Conservation (phyloP, 305 asterid species). For the Rubia occidens region DNA sequence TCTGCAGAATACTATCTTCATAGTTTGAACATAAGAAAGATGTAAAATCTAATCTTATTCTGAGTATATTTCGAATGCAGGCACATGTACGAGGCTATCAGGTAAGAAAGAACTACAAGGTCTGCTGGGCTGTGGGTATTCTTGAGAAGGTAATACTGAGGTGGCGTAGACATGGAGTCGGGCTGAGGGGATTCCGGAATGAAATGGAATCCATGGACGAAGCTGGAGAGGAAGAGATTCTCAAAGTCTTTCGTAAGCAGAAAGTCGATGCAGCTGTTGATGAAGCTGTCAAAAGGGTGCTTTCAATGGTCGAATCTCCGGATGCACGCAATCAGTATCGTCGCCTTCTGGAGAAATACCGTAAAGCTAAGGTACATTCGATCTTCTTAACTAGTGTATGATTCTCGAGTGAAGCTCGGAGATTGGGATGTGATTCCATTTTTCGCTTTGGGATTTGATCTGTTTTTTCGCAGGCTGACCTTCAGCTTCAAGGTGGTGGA, state of each 20-base stretch:
- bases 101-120: conserved; percentile 66
- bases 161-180: conserved; percentile 86
- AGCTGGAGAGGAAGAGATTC: conserved; percentile 70
- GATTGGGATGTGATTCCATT: too few species aligned
- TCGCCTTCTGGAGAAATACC: conserved; percentile 67
- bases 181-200: conserved; percentile 65
- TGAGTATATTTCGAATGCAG: conserved; percentile 35
- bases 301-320: conserved; percentile 80
- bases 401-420: too few species aligned
- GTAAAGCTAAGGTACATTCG: conserved; percentile 70
- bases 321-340: conserved; percentile 83
- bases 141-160: conserved; percentile 81
- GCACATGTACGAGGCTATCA: conserved; percentile 97
- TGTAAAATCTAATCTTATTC: conserved; percentile 8
- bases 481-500: conserved; percentile 31
- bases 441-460: conserved; percentile 22
- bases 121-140: conserved; percentile 90
- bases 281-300: conserved; percentile 83
- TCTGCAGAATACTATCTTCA: conserved; percentile 9
- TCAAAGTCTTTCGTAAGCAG: conserved; percentile 70
- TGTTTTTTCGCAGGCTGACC: conserved; percentile 57
- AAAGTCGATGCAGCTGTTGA: conserved; percentile 71
- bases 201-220: conserved; percentile 51
- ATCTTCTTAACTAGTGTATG: neutral
- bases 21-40: neutral